Conservation (phyloP, 2,329 filamentous ascomycete genomes). For the Coleophoma cylindrospora region DNA sequence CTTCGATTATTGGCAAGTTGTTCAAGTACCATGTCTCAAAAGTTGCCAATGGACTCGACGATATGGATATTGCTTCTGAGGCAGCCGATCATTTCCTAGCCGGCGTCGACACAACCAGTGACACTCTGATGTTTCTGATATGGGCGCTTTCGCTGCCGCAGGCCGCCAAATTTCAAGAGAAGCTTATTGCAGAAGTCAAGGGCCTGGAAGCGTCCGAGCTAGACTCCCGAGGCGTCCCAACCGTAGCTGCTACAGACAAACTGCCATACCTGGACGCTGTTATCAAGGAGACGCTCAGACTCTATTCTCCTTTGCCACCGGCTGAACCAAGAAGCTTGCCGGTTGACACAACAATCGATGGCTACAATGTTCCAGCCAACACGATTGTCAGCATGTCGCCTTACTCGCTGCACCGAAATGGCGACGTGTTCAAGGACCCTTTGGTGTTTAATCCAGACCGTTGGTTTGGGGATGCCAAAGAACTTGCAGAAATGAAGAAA, state of each 20-base stretch:
- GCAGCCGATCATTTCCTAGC: constrained; percentile 48
- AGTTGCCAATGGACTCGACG: constrained; percentile 26
- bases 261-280: constrained; percentile 41
- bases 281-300: constrained; percentile 43
- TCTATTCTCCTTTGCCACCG: constrained; percentile 46
- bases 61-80: constrained; percentile 46
- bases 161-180: constrained; percentile 36
- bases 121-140: constrained; percentile 44
- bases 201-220: constrained; percentile 17
- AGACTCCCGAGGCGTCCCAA: constrained; percentile 26
- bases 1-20: constrained; percentile 32
- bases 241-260: constrained; percentile 30
- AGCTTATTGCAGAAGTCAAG: constrained; percentile 36
- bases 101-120: constrained; percentile 47
- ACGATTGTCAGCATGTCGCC: constrained; percentile 44
- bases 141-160: constrained; percentile 42
- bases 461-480: constrained; percentile 39
- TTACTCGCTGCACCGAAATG: constrained; percentile 48
- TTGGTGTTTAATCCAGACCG: constrained; percentile 42
- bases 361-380: constrained; percentile 38
- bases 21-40: constrained; percentile 27
- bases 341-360: constrained; percentile 29
- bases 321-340: constrained; percentile 40
- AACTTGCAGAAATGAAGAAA: constrained; percentile 30
- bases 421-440: constrained; percentile 39